Base-by-base conservation (phyloP, 495 filamentous ascomycete genomes). In the Penicillium coprophilum region DNA sequence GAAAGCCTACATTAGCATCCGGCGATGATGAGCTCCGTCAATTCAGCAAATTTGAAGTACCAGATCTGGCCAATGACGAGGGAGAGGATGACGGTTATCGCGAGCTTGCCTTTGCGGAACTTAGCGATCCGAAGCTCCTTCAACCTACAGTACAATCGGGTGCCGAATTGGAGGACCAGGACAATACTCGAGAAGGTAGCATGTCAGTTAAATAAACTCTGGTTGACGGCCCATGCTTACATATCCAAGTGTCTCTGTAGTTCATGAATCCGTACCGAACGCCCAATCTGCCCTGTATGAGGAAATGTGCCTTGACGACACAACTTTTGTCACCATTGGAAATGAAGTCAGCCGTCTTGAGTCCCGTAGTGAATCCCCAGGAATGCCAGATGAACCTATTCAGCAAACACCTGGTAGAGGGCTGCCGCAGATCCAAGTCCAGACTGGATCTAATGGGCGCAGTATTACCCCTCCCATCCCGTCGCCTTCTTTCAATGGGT, bases 21-120 rank as follows among this genome's bases (percentile, higher is more conserved):
- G 74, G 27, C 2, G 60, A 83, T 28, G 82, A 83, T 20, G 86
- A 81, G 8, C 79, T 83, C 28, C 77, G 84, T 41, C 63, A 82
- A 9, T 86, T 86, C 61, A 74, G 74, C 41, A 85, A 82, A 58
- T 89, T 89, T 63, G 87, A 89, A 52, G 84, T 88, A 77, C 83
- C 86, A 1, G 81, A 79, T 3, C 69, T 80, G 36, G 75, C 80
- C 6, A 77, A 83, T 9, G 77, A 77, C 28, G 79, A 82, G 10
- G 76, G 72, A 10, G 74, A 78, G 28, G 78, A 85, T 56, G 77
- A 83, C 59, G 85, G 82, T 6, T 72, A 74, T 19, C 71, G 80
- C 20, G 72, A 78, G 28, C 57, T 84, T 52, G 64, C 70, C 15
- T 85, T 83, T 69, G 68, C 70, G 23, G 82, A 87, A 56, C 71